phyloP scores from a whole-genome alignment of 2,329 filamentous ascomycete genomes.

The Microsporum canis region DNA sequence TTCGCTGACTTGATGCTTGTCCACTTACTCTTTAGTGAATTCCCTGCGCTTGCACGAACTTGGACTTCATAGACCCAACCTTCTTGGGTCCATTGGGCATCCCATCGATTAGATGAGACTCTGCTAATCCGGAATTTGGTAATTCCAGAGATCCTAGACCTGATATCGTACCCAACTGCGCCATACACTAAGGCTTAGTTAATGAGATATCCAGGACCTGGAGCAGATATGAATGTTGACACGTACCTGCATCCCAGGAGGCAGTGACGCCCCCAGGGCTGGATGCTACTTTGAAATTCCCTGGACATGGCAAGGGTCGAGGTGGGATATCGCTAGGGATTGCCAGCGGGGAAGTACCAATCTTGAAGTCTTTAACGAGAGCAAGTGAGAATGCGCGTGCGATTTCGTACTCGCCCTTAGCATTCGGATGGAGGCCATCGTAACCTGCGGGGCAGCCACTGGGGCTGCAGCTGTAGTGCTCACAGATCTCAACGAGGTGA shows the following conservation, averaged over 20 bases:
- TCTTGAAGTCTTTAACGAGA: background rate
- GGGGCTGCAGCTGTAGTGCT: background rate
- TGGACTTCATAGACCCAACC: background rate
- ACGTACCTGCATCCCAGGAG: background rate
- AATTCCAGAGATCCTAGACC: background rate
- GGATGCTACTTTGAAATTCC: background rate
- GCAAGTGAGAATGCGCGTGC: conserved; percentile 1
- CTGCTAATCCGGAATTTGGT: background rate
- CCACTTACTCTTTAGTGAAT: background rate
- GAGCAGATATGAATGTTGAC: background rate
- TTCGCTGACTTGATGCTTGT: background rate
- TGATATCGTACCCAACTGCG: background rate
- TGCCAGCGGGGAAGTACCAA: background rate
- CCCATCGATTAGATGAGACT: background rate
- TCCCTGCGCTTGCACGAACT: background rate
- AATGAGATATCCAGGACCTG: background rate
- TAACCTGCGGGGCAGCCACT: background rate
- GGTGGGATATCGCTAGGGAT: background rate
- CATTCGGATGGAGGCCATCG: conserved; percentile 1
- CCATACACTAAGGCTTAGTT: background rate
- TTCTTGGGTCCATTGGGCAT: background rate
- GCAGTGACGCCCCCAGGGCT: background rate
- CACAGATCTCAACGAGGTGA: background rate
- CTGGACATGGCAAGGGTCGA: background rate
- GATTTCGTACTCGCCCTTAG: background rate